Evolutionary conservation across 73 alveolate species (phyloP).

Genomic region (Paramecium octaurelia): DNA sequence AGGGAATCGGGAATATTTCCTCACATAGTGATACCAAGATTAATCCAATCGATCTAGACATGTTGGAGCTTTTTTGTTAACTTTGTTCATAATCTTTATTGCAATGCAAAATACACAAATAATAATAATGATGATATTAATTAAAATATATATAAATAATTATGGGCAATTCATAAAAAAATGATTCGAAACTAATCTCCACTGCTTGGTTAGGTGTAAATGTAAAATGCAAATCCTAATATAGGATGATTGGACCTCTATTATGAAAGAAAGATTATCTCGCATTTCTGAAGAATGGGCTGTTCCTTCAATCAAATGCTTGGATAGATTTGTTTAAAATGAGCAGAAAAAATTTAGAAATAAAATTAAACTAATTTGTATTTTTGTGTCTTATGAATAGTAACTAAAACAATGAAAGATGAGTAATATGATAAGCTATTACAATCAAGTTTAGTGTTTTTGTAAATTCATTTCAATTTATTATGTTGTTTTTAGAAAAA

Average conservation of each 20-base stretch:
- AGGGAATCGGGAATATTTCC: conserved; percentile 66
- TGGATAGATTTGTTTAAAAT: background rate
- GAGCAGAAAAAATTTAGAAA: background rate
- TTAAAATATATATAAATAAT: background rate
- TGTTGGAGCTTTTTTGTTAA: conserved; percentile 64
- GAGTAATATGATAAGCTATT: background rate
- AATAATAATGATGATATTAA: background rate
- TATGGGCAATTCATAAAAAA: background rate
- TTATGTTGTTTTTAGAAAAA: background rate
- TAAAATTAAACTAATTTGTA: background rate
- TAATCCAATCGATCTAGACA: conserved; percentile 66
- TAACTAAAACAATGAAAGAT: background rate
- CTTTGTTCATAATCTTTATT: conserved; percentile 41
- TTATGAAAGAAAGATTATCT: background rate
- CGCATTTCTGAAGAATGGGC: background rate
- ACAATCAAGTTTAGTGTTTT: background rate
- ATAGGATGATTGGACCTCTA: background rate
- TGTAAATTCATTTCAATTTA: background rate
- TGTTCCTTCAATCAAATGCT: background rate
- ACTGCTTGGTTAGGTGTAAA: background rate
- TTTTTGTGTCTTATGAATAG: background rate
- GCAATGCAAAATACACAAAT: background rate
- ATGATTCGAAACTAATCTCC: background rate
- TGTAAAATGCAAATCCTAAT: background rate
- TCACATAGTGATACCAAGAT: conserved; percentile 53